These are phyloP conservation scores for Naganishia cerealis DNA, from an alignment of 1,284 basidiomycete species.

Conservation along the genomic window DNA sequence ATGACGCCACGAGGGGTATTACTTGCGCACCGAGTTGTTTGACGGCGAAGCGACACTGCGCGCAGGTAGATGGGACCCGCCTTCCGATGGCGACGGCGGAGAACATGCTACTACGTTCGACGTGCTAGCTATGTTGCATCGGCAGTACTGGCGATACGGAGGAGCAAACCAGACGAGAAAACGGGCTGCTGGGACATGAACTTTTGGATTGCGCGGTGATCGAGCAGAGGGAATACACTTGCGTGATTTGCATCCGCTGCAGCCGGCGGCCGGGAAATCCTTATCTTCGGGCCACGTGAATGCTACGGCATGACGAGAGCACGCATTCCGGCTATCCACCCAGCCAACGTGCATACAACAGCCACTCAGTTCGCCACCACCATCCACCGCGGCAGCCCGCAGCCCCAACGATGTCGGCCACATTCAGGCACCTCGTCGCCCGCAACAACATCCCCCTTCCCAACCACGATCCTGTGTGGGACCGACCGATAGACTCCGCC, in stretches of 20 bases:
- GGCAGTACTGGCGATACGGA: not conserved
- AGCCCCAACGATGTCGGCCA: slow-evolving; percentile 6
- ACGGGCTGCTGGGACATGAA: not conserved
- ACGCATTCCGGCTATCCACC: not conserved
- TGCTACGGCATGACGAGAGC: slow-evolving; percentile 1
- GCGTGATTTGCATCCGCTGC: not conserved
- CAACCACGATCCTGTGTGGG: slow-evolving; percentile 1
- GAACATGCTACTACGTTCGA: not conserved
- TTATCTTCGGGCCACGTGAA: not conserved
- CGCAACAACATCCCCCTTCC: slow-evolving; percentile 22
- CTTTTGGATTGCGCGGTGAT: not conserved
- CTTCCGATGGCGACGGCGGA: not conserved
- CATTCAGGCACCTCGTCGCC: slow-evolving; percentile 7
- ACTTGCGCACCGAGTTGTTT: not conserved
- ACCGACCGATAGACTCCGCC: not conserved
- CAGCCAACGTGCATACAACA: not conserved
- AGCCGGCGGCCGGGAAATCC: not conserved
- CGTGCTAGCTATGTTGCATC: not conserved
- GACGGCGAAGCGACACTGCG: not conserved
- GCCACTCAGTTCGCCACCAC: not conserved
- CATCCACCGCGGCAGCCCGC: not conserved
- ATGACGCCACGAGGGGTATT: slow-evolving; percentile 4
- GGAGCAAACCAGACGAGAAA: not conserved
- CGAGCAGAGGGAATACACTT: not conserved
- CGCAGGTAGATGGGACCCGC: not conserved